phyloP scores from a whole-genome alignment of 2,329 filamentous ascomycete genomes.

The Emmonsiellopsis sp. region DNA sequence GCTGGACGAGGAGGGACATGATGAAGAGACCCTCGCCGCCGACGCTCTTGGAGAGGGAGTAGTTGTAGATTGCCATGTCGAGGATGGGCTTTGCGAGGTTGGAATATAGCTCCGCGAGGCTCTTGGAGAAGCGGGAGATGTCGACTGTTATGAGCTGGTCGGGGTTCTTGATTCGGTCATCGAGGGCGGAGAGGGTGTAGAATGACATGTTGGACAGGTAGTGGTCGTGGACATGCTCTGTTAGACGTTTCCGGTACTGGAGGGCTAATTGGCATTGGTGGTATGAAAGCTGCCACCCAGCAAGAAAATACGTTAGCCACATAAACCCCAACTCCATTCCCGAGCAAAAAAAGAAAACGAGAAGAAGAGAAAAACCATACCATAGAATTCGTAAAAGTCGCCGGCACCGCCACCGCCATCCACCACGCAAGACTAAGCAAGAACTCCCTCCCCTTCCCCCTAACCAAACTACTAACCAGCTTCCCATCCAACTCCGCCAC shows the following conservation, averaged over 20 bases:
- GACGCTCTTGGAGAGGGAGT: slow-evolving; percentile 86
- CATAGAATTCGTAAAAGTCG: slow-evolving; percentile 98
- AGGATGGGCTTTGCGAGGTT: slow-evolving; percentile 91
- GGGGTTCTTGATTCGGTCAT: slow-evolving; percentile 96
- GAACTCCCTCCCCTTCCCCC: slow-evolving; percentile 86
- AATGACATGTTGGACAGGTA: slow-evolving; percentile 98
- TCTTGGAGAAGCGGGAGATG: slow-evolving; percentile 92
- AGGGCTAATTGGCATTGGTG: slow-evolving; percentile 92
- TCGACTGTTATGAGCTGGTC: slow-evolving; percentile 97
- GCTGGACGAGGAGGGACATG: slow-evolving; percentile 87
- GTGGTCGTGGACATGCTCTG: slow-evolving; percentile 89
- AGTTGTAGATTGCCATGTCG: slow-evolving; percentile 96
- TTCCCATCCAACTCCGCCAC: slow-evolving; percentile 93
- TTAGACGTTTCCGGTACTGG: slow-evolving; percentile 85
- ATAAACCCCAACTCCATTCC: too few species aligned
- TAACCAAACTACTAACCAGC: slow-evolving; percentile 84
- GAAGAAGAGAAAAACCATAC: slow-evolving; percentile 39
- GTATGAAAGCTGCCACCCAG: slow-evolving; percentile 63
- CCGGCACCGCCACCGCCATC: slow-evolving; percentile 94
- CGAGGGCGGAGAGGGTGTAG: slow-evolving; percentile 87
- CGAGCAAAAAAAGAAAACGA: background rate
- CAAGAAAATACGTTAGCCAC: background rate
- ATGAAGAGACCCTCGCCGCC: slow-evolving; percentile 91
- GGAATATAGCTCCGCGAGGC: slow-evolving; percentile 87
- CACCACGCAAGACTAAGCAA: slow-evolving; percentile 85